phyloP scores from a whole-genome alignment of 768 basidiomycete genomes.

The Phallus indusiatus region DNA sequence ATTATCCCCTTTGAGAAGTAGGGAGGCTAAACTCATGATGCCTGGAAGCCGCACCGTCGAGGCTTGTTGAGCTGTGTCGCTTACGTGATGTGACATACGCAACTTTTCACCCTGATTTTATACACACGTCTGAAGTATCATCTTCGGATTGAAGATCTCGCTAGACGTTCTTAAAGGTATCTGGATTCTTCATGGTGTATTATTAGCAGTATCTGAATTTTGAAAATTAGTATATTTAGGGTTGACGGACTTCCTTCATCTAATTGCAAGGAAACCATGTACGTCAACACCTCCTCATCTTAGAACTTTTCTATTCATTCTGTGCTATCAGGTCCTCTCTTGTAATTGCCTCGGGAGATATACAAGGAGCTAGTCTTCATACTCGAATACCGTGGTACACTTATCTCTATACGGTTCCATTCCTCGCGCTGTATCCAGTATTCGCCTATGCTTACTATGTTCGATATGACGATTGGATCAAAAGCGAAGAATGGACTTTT shows the following conservation, averaged over 20 bases:
- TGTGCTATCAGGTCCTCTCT: slow-evolving; percentile 29
- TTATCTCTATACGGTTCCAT: slow-evolving; percentile 68
- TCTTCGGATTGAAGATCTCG: neutral
- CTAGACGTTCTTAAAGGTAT: neutral
- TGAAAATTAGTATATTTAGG: neutral
- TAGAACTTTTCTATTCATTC: neutral
- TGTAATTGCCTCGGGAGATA: slow-evolving; percentile 55
- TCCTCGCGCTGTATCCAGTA: slow-evolving; percentile 72
- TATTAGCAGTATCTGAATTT: neutral
- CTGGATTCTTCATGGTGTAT: neutral
- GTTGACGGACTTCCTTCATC: neutral
- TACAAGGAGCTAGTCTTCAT: slow-evolving; percentile 57
- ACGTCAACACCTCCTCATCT: neutral
- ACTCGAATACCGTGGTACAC: slow-evolving; percentile 56
- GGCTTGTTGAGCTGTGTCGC: neutral
- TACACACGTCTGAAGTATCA: neutral
- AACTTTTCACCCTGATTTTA: neutral
- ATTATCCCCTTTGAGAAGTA: neutral
- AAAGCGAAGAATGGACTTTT: slow-evolving; percentile 97
- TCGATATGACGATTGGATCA: slow-evolving; percentile 83
- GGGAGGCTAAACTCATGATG: neutral
- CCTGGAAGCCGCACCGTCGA: neutral
- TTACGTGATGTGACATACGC: neutral
- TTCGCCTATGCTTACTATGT: slow-evolving; percentile 87
- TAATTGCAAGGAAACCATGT: neutral